Evolutionary conservation across 805 yeast genomes (phyloP).

Genomic region (Saturnispora serradocipensis): DNA sequence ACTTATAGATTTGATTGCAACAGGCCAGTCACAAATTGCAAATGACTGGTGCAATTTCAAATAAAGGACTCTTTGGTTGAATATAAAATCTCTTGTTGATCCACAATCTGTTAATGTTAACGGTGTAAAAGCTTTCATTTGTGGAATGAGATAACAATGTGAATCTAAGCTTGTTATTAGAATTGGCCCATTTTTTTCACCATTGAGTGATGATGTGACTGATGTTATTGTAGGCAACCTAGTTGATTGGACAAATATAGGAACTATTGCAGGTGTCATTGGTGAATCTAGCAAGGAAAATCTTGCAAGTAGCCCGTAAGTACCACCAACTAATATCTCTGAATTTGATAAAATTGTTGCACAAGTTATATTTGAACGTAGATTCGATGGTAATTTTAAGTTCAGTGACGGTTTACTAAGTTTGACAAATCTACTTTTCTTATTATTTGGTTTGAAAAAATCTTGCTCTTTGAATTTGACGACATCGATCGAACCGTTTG

Average conservation of each 20-base stretch:
- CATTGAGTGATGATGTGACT: conserved; percentile 8
- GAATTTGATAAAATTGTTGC: conserved; percentile 24
- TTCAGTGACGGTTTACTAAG: conserved; percentile 6
- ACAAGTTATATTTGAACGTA: conserved; percentile 11
- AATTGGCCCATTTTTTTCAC: conserved; percentile 13
- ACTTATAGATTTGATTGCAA: conserved; percentile 1
- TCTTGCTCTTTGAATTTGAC: conserved; percentile 16
- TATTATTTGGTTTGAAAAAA: conserved; percentile 8
- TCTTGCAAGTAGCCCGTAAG: conserved; percentile 23
- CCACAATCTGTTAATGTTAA: conserved; percentile 6
- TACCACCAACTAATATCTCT: conserved; percentile 20
- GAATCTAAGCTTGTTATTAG: conserved; percentile 7
- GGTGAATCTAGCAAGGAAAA: conserved; percentile 16
- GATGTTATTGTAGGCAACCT: conserved; percentile 18
- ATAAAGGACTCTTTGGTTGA: neutral
- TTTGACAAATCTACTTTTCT: conserved; percentile 3
- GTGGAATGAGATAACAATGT: neutral
- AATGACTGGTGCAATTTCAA: neutral
- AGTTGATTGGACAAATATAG: conserved; percentile 20
- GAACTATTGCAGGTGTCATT: conserved; percentile 2
- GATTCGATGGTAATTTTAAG: conserved; percentile 13
- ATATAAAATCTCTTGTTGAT: conserved; percentile 15
- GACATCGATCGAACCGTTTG: conserved; percentile 22
- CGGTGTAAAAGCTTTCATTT: neutral
- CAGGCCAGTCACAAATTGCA: conserved; percentile 9